A percentile compares a stretch with the other conserved stretches of the same genome.
Evolutionary conservation across 768 basidiomycete genomes (phyloP).

Genomic region (Pulveroboletus sp.): DNA sequence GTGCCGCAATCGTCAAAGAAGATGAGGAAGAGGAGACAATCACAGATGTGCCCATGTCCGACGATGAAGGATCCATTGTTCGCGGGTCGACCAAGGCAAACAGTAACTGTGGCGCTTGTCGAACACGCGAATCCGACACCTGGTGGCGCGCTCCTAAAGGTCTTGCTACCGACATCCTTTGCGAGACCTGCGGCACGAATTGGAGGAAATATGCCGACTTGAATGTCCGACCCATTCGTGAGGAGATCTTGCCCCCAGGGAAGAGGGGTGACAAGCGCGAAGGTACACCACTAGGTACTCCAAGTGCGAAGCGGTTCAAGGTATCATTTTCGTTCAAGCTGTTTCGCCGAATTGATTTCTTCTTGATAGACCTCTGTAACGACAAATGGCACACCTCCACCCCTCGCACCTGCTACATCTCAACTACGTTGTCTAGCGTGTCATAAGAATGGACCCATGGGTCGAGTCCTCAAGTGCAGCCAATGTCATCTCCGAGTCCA

Average conservation of each 20-base stretch:
- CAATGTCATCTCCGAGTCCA: slow-evolving; percentile 77
- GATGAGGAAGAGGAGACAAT: slow-evolving; percentile 25
- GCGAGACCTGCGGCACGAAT: slow-evolving; percentile 79
- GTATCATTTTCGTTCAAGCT: slow-evolving; percentile 27
- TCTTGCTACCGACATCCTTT: slow-evolving; percentile 70
- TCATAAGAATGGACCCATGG: slow-evolving; percentile 64
- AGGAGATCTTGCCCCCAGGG: slow-evolving; percentile 50
- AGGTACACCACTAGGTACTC: slow-evolving; percentile 52
- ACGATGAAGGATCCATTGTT: slow-evolving; percentile 77
- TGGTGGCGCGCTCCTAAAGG: slow-evolving; percentile 97
- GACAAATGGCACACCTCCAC: slow-evolving; percentile 57
- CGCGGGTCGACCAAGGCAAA: slow-evolving; percentile 49
- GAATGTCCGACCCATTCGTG: slow-evolving; percentile 66
- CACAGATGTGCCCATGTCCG: slow-evolving; percentile 35
- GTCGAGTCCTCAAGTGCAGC: slow-evolving; percentile 77
- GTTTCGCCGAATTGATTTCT: background rate
- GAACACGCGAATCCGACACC: slow-evolving; percentile 66
- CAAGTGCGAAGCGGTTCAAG: slow-evolving; percentile 61
- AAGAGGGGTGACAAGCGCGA: slow-evolving; percentile 51
- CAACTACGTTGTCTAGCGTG: slow-evolving; percentile 76
- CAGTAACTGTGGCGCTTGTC: slow-evolving; percentile 75
- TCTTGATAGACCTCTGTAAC: slow-evolving; percentile 33
- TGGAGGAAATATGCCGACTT: slow-evolving; percentile 94
- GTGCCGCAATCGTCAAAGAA: slow-evolving; percentile 30
- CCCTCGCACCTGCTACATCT: slow-evolving; percentile 45